Base-by-base conservation (phyloP, 1,284 basidiomycete genomes). In the Cutaneotrichosporon sp. region DNA sequence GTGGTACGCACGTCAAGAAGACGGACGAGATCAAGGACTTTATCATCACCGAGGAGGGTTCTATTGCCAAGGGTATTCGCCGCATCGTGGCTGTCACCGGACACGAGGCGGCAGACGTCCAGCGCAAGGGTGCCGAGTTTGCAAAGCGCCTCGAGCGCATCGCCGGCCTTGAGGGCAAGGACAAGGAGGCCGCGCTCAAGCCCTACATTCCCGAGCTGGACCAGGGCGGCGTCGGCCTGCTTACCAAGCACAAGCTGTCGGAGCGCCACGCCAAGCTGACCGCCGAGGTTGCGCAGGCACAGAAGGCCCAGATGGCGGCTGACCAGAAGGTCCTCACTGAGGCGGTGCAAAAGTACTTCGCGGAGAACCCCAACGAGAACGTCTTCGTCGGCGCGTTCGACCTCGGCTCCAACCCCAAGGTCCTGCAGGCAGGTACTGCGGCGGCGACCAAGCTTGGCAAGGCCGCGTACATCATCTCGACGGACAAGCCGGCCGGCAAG, bases 11-110 rank as follows among this genome's bases (percentile, higher is more conserved):
- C 71, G 96, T 98, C 50, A 81, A 83, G 25, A 88, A 87, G 76
- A 98, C 94, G 0, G 90, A 92, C 24, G 91, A 94, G 63, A 98
- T 99, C 79, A 90, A 92, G 73, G 85, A 90, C 68, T 88, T 99
- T 70, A 85, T 96, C 48, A 87, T 99, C 60, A 86, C 83, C 25
- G 94, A 98, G 70, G 96, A 98, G 75, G 88, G 88, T 7, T 93
- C 93, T 43, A 98, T 98, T 62, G 96, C 94, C 26, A 98, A 97
- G 79, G 94, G 94, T 37, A 94, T 97, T 63, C 86, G 96, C 52
- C 85, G 94, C 48, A 86, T 99, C 52, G 86, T 89, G 39, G 94
- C 92, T 17, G 86, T 99, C 33, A 97, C 96, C 1, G 94, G 94
- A 16, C 84, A 92, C 63, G 92, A 97, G 71, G 94, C 94, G 0